Conservation (phyloP, 1,139 yeast species). For the Candida dubliniensis region DNA sequence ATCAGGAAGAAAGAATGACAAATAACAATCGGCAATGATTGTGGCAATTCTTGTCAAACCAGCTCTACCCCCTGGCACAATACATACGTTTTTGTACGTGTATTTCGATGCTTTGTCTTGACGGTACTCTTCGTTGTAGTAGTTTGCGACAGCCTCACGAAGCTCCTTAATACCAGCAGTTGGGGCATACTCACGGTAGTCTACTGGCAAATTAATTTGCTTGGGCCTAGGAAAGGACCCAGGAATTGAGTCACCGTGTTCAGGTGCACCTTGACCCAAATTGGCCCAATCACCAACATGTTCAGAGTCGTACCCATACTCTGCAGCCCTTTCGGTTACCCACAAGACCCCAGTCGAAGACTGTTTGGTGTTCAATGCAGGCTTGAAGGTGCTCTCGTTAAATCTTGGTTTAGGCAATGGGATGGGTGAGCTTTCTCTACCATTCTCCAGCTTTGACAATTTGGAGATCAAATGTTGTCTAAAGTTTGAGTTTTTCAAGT, state of each 20-base stretch:
- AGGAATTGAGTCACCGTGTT: conserved; percentile 61
- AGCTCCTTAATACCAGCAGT: conserved; percentile 61
- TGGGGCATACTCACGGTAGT: conserved; percentile 62
- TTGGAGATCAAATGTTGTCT: conserved; percentile 28
- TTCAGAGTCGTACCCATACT: conserved; percentile 53
- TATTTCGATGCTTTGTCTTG: conserved; percentile 51
- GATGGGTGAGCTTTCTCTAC: conserved; percentile 47
- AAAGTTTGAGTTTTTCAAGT: conserved; percentile 12
- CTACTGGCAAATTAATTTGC: conserved; percentile 50
- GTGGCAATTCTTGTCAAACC: conserved; percentile 69
- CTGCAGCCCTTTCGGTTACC: conserved; percentile 67
- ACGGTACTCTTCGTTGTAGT: conserved; percentile 60
- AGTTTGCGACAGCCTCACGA: conserved; percentile 62
- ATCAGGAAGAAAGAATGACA: conserved; percentile 66
- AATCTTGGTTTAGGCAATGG: conserved; percentile 52
- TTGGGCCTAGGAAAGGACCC: conserved; percentile 63
- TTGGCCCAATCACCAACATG: conserved; percentile 60
- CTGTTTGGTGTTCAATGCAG: conserved; percentile 63
- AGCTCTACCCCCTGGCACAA: conserved; percentile 72
- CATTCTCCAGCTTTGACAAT: conserved; percentile 35
- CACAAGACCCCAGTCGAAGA: conserved; percentile 70
- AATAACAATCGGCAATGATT: conserved; percentile 59
- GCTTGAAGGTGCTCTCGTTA: conserved; percentile 49
- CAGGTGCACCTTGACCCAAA: conserved; percentile 73
- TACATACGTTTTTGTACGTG: conserved; percentile 64